These are phyloP conservation scores for Fusarium irregulare DNA, from an alignment of 2,329 filamentous ascomycete genomes.

Conservation along the genomic window DNA sequence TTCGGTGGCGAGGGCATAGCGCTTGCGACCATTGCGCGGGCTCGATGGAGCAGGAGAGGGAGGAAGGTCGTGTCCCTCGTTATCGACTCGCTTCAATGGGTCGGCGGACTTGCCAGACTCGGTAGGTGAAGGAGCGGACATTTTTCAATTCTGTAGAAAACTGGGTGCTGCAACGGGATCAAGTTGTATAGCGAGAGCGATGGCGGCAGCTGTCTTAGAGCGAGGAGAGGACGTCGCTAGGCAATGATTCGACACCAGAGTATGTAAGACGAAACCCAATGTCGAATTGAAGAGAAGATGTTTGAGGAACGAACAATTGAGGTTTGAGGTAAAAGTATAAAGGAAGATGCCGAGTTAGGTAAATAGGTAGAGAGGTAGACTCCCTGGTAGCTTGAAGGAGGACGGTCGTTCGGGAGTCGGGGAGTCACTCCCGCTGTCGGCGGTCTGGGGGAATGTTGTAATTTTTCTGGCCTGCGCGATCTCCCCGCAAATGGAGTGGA, in stretches of 20 bases:
- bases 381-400: constrained; percentile 6
- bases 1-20: constrained; percentile 95
- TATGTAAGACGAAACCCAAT: not conserved
- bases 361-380: not conserved
- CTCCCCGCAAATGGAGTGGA: constrained; percentile 26
- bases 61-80: constrained; percentile 86
- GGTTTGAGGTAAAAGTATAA: constrained; percentile 9
- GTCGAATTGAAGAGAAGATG: constrained; percentile 6
- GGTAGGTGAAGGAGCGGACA: constrained; percentile 42
- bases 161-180: constrained; percentile 1
- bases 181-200: not conserved
- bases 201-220: constrained; percentile 10
- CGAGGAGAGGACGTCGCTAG: constrained; percentile 4
- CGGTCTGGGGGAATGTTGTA: constrained; percentile 36
- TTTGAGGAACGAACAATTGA: constrained; percentile 19
- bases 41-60: constrained; percentile 94
- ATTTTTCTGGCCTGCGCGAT: constrained; percentile 16
- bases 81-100: constrained; percentile 71
- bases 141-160: constrained; percentile 16
- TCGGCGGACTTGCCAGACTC: constrained; percentile 52
- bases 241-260: not conserved
- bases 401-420: constrained; percentile 43
- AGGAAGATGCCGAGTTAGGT: constrained; percentile 22
- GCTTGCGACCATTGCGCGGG: constrained; percentile 80
- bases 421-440: constrained; percentile 47